Conservation (phyloP, 139 green algal species). For the Chlamydomonas sp. region DNA sequence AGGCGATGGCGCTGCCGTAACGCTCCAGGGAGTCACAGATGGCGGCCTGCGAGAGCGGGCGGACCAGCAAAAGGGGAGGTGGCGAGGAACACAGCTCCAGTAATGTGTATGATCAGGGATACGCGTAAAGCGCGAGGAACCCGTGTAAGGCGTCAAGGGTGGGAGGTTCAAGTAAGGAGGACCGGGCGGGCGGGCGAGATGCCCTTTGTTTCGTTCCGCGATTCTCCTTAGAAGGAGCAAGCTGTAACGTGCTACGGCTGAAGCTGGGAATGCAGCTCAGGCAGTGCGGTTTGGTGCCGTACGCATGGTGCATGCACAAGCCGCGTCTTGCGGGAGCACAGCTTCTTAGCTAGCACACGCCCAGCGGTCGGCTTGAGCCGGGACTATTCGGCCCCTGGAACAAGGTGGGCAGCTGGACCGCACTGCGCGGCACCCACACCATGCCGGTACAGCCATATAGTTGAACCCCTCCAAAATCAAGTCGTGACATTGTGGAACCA, state of each 20-base stretch:
- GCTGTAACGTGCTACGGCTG: no score
- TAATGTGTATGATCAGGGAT: not conserved
- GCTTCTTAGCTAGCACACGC: no score
- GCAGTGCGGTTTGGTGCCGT: no score
- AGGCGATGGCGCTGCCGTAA: slow-evolving; percentile 89
- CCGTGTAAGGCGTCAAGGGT: not conserved
- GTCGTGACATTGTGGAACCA: not conserved
- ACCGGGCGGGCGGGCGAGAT: not conserved
- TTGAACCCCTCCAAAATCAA: not conserved
- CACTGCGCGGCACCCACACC: not conserved
- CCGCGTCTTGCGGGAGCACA: no score
- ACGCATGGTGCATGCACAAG: no score
- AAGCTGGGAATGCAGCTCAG: no score
- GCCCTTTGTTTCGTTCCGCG: no score
- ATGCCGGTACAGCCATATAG: not conserved
- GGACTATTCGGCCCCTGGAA: no score
- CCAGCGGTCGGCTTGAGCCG: no score
- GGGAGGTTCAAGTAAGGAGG: not conserved
- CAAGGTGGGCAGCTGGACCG: not conserved
- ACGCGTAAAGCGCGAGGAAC: no score
- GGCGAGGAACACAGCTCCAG: not conserved
- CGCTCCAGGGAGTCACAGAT: slow-evolving; percentile 87
- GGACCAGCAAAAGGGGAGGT: not conserved
- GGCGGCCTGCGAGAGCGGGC: slow-evolving; percentile 51
- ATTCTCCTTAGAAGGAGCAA: no score